These are phyloP conservation scores for Trifolium pratense DNA, from an alignment of 306 rosid species.

Conservation along the genomic window DNA sequence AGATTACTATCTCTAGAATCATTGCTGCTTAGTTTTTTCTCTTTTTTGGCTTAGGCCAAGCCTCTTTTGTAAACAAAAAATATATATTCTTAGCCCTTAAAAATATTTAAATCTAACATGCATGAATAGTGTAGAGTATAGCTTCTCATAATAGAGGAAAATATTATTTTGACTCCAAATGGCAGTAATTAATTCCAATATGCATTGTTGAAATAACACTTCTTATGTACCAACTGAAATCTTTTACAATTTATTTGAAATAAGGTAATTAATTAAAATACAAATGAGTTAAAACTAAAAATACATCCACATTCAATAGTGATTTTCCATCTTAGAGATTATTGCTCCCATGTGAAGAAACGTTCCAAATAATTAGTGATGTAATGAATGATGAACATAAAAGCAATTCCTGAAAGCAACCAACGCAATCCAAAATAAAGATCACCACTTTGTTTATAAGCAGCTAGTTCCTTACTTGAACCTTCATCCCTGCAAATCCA, in stretches of 20 bases:
- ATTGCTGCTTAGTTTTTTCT: too few relatives aligned
- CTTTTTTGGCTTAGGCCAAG: too few relatives aligned
- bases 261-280: not conserved
- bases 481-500: slow-evolving; percentile 46
- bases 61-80: too few relatives aligned
- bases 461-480: slow-evolving; percentile 16
- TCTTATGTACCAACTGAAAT: slow-evolving; percentile 39
- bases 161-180: too few relatives aligned
- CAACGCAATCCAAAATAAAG: slow-evolving; percentile 41
- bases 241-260: slow-evolving; percentile 34
- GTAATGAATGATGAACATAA: slow-evolving; percentile 43
- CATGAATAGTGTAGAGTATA: too few relatives aligned
- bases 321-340: slow-evolving; percentile 36
- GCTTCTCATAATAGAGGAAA: too few relatives aligned
- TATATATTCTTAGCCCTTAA: too few relatives aligned
- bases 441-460: slow-evolving; percentile 7
- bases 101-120: too few relatives aligned
- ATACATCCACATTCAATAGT: not conserved
- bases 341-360: slow-evolving; percentile 40
- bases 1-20: too few relatives aligned
- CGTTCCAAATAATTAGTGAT: slow-evolving; percentile 37
- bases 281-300: slow-evolving; percentile 21
- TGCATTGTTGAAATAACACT: slow-evolving; percentile 12
- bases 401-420: slow-evolving; percentile 49
- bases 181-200: not conserved